phyloP scores from a whole-genome alignment of 1,139 yeast genomes.

The Blastobotrys niveus region DNA sequence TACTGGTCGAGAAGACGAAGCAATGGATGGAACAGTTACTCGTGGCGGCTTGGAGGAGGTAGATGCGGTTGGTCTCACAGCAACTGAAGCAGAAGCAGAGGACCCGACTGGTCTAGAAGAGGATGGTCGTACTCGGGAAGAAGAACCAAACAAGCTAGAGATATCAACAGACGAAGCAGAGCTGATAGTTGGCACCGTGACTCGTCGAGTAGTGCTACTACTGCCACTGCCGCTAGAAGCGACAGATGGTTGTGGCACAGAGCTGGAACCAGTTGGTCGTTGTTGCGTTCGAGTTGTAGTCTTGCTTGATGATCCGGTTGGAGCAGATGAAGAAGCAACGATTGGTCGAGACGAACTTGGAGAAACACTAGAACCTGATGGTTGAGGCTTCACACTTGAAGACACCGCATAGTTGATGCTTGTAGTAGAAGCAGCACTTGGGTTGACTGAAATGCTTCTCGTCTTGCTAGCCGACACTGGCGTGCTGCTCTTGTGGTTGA shows the following conservation, averaged over 20 bases:
- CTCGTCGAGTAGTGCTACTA: slow-evolving; percentile 11
- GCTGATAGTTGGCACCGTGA: slow-evolving; percentile 14
- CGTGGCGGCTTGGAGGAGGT: neutral
- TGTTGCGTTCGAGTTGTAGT: neutral
- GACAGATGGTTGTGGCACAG: neutral
- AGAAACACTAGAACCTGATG: slow-evolving; percentile 13
- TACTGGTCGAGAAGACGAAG: neutral
- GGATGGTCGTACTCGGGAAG: slow-evolving; percentile 10
- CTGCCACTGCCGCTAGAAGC: neutral
- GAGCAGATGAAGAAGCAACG: slow-evolving; percentile 4
- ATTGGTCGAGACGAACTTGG: slow-evolving; percentile 2
- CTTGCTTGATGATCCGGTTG: neutral
- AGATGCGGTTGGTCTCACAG: neutral
- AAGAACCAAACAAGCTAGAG: slow-evolving; percentile 15
- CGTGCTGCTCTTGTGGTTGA: too few relatives aligned
- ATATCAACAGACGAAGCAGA: slow-evolving; percentile 14
- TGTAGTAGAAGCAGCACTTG: slow-evolving; percentile 1
- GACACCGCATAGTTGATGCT: slow-evolving; percentile 11
- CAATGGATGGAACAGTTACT: neutral
- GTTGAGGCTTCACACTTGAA: neutral
- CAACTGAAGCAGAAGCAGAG: neutral
- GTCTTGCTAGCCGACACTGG: too few relatives aligned
- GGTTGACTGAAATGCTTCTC: too few relatives aligned
- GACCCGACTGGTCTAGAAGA: neutral
- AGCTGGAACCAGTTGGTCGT: neutral